phyloP scores from a whole-genome alignment of 306 rosid genomes.

The Acacia melanoxylon region DNA sequence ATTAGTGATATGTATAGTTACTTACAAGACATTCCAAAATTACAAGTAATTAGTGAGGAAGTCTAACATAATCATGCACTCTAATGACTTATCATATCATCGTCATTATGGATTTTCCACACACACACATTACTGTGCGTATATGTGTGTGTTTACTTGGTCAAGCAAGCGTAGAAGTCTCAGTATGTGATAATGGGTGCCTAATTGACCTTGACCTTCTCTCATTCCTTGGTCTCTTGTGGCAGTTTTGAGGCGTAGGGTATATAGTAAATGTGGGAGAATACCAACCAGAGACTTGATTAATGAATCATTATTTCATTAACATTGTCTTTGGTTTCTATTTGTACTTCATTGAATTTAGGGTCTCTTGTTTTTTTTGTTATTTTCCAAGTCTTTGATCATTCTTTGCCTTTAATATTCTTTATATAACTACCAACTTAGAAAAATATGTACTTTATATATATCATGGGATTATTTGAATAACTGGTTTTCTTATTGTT shows the following conservation, averaged over 20 bases:
- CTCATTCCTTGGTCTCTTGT: not conserved
- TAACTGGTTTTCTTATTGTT: not conserved
- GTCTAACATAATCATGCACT: conserved; percentile 30
- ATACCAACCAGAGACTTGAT: conserved; percentile 41
- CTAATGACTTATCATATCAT: conserved; percentile 7
- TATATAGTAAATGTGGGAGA: conserved; percentile 33
- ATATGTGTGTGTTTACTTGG: not conserved
- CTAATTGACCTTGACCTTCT: conserved; percentile 37
- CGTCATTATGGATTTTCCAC: not conserved
- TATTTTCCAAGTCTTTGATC: conserved; percentile 31
- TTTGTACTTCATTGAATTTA: conserved; percentile 24
- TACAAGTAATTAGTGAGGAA: not conserved
- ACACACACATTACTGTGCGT: not conserved
- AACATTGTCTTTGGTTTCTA: not conserved
- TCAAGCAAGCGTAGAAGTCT: conserved; percentile 22
- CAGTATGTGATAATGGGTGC: not conserved
- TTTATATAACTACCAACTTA: not conserved
- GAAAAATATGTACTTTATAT: not conserved
- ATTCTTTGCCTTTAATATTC: not conserved
- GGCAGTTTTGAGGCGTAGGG: conserved; percentile 49
- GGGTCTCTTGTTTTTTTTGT: not conserved
- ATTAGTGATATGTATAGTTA: conserved; percentile 3
- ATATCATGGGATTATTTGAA: not conserved
- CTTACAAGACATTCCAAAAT: conserved; percentile 24
- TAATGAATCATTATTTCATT: conserved; percentile 16